phyloP scores from a whole-genome alignment of 2,329 filamentous ascomycete species.

The Paecilomyces sp. region DNA sequence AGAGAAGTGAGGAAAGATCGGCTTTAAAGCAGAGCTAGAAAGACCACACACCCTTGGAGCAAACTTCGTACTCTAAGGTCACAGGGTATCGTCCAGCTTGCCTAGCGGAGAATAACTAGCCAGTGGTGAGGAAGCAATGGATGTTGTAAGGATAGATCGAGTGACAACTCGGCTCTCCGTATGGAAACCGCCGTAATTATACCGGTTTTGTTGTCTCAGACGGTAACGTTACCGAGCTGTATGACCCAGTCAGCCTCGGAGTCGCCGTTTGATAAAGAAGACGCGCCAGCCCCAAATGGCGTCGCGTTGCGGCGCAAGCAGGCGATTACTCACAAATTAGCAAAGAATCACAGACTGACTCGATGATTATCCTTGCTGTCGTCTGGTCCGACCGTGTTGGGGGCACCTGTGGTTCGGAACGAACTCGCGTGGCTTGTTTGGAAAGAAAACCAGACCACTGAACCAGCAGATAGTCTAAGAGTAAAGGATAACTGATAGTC shows the following conservation, averaged over 20 bases:
- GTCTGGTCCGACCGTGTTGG: background rate
- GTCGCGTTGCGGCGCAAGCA: background rate
- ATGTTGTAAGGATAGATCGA: conserved; percentile 1
- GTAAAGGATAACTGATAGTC: background rate
- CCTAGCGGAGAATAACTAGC: background rate
- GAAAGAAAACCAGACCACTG: background rate
- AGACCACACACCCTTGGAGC: background rate
- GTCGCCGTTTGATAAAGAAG: background rate
- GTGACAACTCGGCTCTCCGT: background rate
- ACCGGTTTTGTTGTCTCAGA: conserved; percentile 3
- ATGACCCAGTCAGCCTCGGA: background rate
- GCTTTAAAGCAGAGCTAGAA: background rate
- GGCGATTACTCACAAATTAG: background rate
- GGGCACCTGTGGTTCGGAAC: background rate
- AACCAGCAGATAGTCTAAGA: background rate
- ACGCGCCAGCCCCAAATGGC: background rate
- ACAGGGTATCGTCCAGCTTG: conserved; percentile 6
- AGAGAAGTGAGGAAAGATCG: background rate
- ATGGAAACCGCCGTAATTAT: conserved; percentile 1
- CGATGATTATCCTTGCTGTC: background rate
- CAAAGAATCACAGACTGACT: background rate
- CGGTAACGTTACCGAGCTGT: conserved; percentile 3
- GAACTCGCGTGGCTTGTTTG: background rate
- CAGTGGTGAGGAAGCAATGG: background rate
- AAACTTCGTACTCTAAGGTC: background rate